Base-by-base conservation (phyloP, 192 early-diverging fungal species). In the Linnemannia elongata region DNA sequence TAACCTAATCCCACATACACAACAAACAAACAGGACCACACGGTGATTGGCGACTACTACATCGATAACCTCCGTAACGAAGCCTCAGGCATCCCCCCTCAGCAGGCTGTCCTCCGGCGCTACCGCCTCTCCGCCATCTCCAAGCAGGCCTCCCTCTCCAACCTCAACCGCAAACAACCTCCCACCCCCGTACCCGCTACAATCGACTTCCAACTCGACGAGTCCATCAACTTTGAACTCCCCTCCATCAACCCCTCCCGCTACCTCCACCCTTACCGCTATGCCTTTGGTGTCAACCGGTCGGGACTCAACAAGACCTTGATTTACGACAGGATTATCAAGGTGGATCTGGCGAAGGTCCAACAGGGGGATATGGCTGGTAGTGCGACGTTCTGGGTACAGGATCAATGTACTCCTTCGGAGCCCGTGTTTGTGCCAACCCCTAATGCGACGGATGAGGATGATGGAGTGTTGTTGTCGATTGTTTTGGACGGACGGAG, bases 361-460 rank as follows among this genome's bases (percentile, higher is more conserved):
- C 66, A 81, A 22, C 20, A 74, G 38, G 84, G 89, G 55, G 75
- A 78, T 76, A 74, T 70, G 75, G 35, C 76, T 35, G 54, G 54
- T 41, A 47, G 63, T 70, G 77, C 74, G 36, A 88, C 45, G 36
- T 82, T 88, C 68, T 79, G 91, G 91, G 42, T 80, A 1, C 81
- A 88, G 55, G 79, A 82, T 24, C 83, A 89, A 30, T 85, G 85
- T 42, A 89, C 83, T 33, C 89, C 89, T 4, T 88, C 90, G 27
- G 93, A 94, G 42, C 92, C 93, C 0, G 86, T 94, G 30, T 93
- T 94, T 89, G 89, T 93, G 17, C 86, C 89, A 10, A 81, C 79
- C 4, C 93, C 93, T 0, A 85, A 90, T 13, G 82, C 69, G 10
- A 83, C 57, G 0, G 69, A 70, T 10, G 93, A 94, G 74, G 93